Evolutionary conservation across 202 grass and related monocot genomes (phyloP), one percentile per base, ranked within the genome.

Genomic region (Zizania palustris): DNA sequence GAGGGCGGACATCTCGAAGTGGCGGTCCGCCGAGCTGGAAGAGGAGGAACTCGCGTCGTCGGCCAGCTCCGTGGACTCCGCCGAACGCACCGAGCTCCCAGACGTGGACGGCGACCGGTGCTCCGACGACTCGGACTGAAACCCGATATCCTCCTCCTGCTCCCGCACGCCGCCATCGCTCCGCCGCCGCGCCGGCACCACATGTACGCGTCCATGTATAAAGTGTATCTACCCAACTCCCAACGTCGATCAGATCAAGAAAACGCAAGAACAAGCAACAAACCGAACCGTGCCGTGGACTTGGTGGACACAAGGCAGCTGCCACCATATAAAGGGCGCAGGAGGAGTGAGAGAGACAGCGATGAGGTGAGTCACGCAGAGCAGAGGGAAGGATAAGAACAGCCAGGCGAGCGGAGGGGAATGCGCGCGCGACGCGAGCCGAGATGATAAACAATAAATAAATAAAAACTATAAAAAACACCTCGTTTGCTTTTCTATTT

Each of bases 1-100:
- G 75, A 98, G 89, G 48, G 81, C 73, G 60, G 87, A 83, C 91
- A 98, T 95, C 95, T 92, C 85, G 78, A 87, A 95, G 60, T 78
- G 71, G 11, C 67, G 69, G 0, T 67, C 75, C 1, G 20, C 33
- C 45, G 75, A 90, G 69, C 79, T 72, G 1, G 65, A 62, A 28
- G 82, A 92, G 0, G 84, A 93, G 45, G 93, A 91, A 36, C 46
- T 81, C 0, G 72, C 89, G 45, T 97, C 93, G 73, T 91, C 93
- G 40, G 63, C 80, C 43, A 82, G 67, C 34, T 90, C 84, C 15
- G 84, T 73, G 40, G 83, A 74, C 51, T 6, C 51, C 16, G 51
- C 82, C 1, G 84, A 91, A 1, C 50, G 51, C 8, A 67, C 61
- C 6, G 79, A 77, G 14, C 53, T 58, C 40, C 53, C 33, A 7